A percentile compares a stretch with the other conserved stretches of the same genome.
These are phyloP conservation scores for Orychophragmus violaceus DNA, from an alignment of 345 rosid species.

Conservation along the genomic window DNA sequence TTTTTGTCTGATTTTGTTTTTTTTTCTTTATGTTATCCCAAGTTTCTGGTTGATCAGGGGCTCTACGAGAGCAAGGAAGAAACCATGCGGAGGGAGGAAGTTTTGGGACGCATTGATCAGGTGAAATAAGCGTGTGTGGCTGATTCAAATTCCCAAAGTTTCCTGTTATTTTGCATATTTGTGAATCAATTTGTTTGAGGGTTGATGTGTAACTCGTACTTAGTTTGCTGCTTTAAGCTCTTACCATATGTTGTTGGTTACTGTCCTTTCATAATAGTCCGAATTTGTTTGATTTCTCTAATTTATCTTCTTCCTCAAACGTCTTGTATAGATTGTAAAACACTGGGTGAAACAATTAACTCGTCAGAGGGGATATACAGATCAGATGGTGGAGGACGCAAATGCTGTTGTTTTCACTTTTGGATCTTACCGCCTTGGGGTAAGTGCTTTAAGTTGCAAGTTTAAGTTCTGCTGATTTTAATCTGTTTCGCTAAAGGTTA, in stretches of 20 bases:
- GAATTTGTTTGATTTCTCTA: too few species aligned
- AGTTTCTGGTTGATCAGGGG: constrained; percentile 61
- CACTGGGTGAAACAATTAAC: constrained; percentile 78
- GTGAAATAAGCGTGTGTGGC: constrained; percentile 28
- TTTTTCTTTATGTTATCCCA: neutral
- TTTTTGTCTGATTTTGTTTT: neutral
- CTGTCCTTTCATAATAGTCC: too few species aligned
- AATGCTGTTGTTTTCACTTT: constrained; percentile 78
- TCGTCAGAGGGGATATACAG: constrained; percentile 52
- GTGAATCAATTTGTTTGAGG: too few species aligned
- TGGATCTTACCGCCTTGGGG: constrained; percentile 90
- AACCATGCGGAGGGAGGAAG: constrained; percentile 55
- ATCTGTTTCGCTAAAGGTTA: neutral
- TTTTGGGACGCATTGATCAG: constrained; percentile 54
- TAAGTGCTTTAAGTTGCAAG: constrained; percentile 31
- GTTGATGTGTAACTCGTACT: too few species aligned
- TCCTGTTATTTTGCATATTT: neutral
- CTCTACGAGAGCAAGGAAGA: constrained; percentile 79
- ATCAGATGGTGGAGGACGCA: constrained; percentile 87
- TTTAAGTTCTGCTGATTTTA: too few species aligned
- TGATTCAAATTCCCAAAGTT: neutral
- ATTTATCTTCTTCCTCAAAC: neutral
- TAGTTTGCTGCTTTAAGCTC: neutral
- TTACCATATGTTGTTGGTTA: too few species aligned
- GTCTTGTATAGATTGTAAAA: constrained; percentile 50